Conservation (phyloP, 192 early-diverging fungal genomes). For the Coemansia sp. region DNA sequence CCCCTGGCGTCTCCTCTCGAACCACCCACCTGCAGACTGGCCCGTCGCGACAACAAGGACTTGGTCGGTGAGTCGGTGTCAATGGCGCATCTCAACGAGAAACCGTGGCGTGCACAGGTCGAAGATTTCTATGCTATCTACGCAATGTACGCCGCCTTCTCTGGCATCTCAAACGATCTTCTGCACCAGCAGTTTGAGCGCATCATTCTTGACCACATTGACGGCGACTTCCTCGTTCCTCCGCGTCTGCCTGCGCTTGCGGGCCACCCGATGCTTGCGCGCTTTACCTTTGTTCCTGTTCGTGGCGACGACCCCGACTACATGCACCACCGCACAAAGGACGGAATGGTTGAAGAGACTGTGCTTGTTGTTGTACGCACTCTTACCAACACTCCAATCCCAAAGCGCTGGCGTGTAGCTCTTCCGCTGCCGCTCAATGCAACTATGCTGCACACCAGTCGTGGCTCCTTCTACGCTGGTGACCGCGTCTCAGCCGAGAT, state of each 20-base stretch:
- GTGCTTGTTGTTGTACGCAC: slow-evolving; percentile 44
- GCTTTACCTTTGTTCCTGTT: slow-evolving; percentile 42
- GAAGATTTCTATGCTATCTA: slow-evolving; percentile 49
- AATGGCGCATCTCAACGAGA: slow-evolving; percentile 37
- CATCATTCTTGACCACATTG: slow-evolving; percentile 42
- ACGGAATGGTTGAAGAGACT: slow-evolving; percentile 41
- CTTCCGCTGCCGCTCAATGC: slow-evolving; percentile 34
- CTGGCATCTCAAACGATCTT: slow-evolving; percentile 37
- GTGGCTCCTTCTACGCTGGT: slow-evolving; percentile 42
- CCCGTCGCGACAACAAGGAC: slow-evolving; percentile 19
- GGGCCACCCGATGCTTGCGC: slow-evolving; percentile 42
- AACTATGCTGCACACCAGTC: slow-evolving; percentile 46
- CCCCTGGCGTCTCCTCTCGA: background rate
- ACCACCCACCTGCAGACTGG: slow-evolving; percentile 2
- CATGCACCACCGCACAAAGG: slow-evolving; percentile 46
- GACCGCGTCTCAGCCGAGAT: slow-evolving; percentile 43
- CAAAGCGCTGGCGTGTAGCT: slow-evolving; percentile 43
- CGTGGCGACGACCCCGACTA: slow-evolving; percentile 43
- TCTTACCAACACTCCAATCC: slow-evolving; percentile 42
- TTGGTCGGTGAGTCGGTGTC: slow-evolving; percentile 35
- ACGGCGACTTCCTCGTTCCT: slow-evolving; percentile 45
- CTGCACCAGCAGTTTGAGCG: slow-evolving; percentile 46
- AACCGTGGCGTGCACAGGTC: slow-evolving; percentile 40
- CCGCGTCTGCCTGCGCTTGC: slow-evolving; percentile 22
- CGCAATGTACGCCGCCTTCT: slow-evolving; percentile 37